Percentiles rank a stretch among this genome's conserved stretches.
These are phyloP conservation scores for Nakaseomyces sp. DNA, from an alignment of 1,139 yeast species.

Conservation along the genomic window DNA sequence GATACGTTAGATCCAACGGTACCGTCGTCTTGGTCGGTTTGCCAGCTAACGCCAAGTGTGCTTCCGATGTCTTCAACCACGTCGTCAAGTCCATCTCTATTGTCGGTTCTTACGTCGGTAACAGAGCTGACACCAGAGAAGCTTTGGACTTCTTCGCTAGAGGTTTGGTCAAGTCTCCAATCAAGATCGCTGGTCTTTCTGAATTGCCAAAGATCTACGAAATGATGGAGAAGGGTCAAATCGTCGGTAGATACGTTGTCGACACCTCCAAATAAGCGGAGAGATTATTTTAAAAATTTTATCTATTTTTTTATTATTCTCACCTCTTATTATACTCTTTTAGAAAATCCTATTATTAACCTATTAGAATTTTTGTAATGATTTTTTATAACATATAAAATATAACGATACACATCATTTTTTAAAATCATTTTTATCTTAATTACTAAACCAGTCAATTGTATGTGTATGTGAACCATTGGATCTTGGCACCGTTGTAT, in stretches of 20 bases:
- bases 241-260: slow-evolving; percentile 57
- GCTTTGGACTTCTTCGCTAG: slow-evolving; percentile 55
- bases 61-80: slow-evolving; percentile 44
- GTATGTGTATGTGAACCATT: too few relatives aligned
- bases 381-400: slow-evolving; percentile 3
- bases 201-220: slow-evolving; percentile 48
- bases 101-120: slow-evolving; percentile 57
- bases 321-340: not conserved
- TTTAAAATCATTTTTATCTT: too few relatives aligned
- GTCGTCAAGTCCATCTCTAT: slow-evolving; percentile 48
- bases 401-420: slow-evolving; percentile 3
- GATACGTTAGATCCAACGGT: slow-evolving; percentile 51
- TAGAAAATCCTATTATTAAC: not conserved
- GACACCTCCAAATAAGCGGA: slow-evolving; percentile 42
- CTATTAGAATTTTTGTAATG: not conserved
- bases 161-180: slow-evolving; percentile 53
- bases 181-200: slow-evolving; percentile 50
- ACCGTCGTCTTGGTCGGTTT: slow-evolving; percentile 56
- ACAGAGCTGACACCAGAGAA: slow-evolving; percentile 59
- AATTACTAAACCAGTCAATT: too few relatives aligned
- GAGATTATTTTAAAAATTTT: not conserved
- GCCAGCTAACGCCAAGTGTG: slow-evolving; percentile 52
- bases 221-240: slow-evolving; percentile 52
- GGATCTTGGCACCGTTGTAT: too few relatives aligned
- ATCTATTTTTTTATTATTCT: not conserved